Evolutionary conservation across 257 asterid species (phyloP), one percentile per base, ranked within the genome.

Genomic region (Craterostigma plantagineum): DNA sequence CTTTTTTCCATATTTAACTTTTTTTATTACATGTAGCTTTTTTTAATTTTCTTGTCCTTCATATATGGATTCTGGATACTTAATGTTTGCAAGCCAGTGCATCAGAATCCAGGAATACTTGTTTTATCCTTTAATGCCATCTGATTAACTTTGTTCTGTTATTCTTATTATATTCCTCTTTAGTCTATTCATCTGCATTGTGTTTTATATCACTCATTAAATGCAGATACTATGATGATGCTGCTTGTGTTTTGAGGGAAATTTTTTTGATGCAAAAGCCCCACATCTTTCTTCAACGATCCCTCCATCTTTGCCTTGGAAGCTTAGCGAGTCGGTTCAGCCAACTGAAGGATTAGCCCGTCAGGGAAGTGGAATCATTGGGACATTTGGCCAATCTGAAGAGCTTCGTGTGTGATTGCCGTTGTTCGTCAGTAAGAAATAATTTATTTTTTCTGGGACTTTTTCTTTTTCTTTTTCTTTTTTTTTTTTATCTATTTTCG

Each of bases 341-440:
- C 93, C 73, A 45, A 56, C 72, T 51, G 98, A 87, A 69, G 96
- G 91, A 14, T 65, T 82, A 57, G 79, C 95, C 13, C 95, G 93
- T 33, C 92, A 73, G 67, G 98, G 95, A 63, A 87, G 98, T 57
- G 93, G 98, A 33, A 70, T 81, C 42, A 75, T 81, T 14, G 93
- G 98, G 55, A 64, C 84, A 40, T 87, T 76, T 59, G 98, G 91
- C 45, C 95, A 82, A 58, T 60, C 86, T n/a, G 98, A 87, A 61
- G 98, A 87, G 73, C 72, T 87, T 40, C 93, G 86, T 82, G 97
- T 68, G 95, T 87, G 51, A 83, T 87, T 70, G 79, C 93, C 51
- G 53, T 87, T 53, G 56, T 87, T 55, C 92, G 97, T 46, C 97
- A 87, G 97, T 87, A 64, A 73, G 91, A 69, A 46, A 43, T 61